Evolutionary conservation across 148 eudicot genomes (phyloP).

Genomic region (Silene conica): DNA sequence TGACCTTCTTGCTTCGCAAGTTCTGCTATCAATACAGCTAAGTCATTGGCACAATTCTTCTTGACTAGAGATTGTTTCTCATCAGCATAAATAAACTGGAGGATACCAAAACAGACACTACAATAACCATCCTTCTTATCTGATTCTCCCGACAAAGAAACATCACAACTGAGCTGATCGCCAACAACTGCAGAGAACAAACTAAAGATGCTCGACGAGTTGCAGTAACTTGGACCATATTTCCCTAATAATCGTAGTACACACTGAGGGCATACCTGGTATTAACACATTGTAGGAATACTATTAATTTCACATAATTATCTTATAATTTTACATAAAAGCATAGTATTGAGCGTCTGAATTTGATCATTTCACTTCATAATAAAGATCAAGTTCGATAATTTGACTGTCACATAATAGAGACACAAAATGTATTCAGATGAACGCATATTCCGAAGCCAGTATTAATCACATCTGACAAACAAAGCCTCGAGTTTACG

Average conservation of each 20-base stretch:
- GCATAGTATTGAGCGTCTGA: not conserved
- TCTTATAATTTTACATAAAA: constrained; percentile 3
- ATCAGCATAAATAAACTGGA: constrained; percentile 57
- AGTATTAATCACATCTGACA: not conserved
- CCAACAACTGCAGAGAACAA: constrained; percentile 23
- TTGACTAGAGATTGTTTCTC: constrained; percentile 36
- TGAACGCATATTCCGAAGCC: not conserved
- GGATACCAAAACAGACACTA: constrained; percentile 66
- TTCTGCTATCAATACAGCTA: constrained; percentile 54
- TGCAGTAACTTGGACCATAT: constrained; percentile 38
- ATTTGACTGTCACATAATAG: not conserved
- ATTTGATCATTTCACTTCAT: not conserved
- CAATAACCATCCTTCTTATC: constrained; percentile 36
- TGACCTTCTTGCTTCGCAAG: constrained; percentile 48
- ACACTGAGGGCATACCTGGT: constrained; percentile 71
- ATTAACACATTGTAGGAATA: not conserved
- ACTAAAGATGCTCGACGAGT: constrained; percentile 26
- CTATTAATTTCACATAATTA: not conserved
- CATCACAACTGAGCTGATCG: constrained; percentile 25
- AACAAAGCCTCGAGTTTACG: not conserved
- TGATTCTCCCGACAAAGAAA: constrained; percentile 18
- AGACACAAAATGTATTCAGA: not conserved
- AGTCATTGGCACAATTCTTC: constrained; percentile 45
- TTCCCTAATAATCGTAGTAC: constrained; percentile 61
- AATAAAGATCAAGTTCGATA: not conserved